Evolutionary conservation across 345 rosid species (phyloP), one percentile per base, ranked within the genome.

Genomic region (Eutrema heterophyllum): DNA sequence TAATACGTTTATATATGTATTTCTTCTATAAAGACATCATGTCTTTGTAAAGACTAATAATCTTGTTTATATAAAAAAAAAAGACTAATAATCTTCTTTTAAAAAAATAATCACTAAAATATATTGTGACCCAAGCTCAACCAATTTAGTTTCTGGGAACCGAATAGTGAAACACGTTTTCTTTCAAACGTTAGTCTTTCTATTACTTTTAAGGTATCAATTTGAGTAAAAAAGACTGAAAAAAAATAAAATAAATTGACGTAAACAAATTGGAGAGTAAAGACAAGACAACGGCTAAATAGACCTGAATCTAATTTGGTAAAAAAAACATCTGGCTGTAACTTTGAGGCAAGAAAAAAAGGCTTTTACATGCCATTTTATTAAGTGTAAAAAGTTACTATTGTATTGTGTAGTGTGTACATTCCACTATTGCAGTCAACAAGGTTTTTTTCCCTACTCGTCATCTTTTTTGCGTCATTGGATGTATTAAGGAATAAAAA

Each of bases 371-470:
- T 68, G 70, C 58, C 79, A 70, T 64, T 48, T 70, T 38, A 54
- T 64, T 64, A 76, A 70, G 71, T 64, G 80, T 48, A 64, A 70
- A 76, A 76, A 64, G 80, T 64, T 64, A 55, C 53, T 14, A 48
- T 60, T 55, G 71, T 45, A 54, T 33, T 76, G 67, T 63, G 71
- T 45, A 54, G 24, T 76, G 67, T 63, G 75, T 70, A 68, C 79
- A 75, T 48, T 53, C 71, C 54, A 70, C 80, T 70, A 65, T 78
- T 78, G 72, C 73, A 66, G 81, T 78, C 77, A 78, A 78, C 71
- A 48, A 38, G 53, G 10, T 26, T 26, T 52, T 64, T 11, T 60
- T 56, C 38, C 39, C 40, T 27, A 49, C 49, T 24, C 32, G 32
- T 32, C 69, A 68, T 70, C 38, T 38, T 61, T 21, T 30, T 64